These are phyloP conservation scores for Blastobotrys americana DNA, from an alignment of 805 yeast genomes.

Conservation along the genomic window DNA sequence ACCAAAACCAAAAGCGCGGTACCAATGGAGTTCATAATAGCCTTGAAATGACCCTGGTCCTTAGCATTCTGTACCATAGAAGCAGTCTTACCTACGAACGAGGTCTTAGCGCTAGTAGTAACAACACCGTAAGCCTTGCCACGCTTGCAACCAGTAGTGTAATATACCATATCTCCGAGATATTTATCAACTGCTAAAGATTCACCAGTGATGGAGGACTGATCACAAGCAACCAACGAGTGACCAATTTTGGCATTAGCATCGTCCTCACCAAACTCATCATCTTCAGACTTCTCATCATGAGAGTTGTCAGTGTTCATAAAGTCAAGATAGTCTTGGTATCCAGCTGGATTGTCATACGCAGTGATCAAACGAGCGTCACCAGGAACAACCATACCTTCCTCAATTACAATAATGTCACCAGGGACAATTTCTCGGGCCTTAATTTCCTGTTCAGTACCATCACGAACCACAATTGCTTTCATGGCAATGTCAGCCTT, in stretches of 20 bases:
- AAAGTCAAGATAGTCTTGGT: conserved; percentile 34
- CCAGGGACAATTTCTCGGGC: conserved; percentile 91
- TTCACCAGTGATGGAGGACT: conserved; percentile 97
- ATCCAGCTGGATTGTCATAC: conserved; percentile 34
- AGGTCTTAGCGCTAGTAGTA: conserved; percentile 89
- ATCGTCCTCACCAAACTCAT: conserved; percentile 29
- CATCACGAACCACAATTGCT: conserved; percentile 80
- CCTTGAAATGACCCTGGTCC: conserved; percentile 97
- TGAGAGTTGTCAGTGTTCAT: conserved; percentile 31
- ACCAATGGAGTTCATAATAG: conserved; percentile 96
- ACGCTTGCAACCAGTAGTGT: conserved; percentile 92
- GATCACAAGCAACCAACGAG: conserved; percentile 74
- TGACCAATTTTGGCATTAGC: conserved; percentile 73
- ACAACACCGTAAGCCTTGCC: conserved; percentile 94
- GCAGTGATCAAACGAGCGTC: conserved; percentile 66
- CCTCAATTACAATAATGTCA: conserved; percentile 87
- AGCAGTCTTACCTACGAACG: conserved; percentile 97
- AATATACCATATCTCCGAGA: conserved; percentile 82
- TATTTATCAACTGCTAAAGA: conserved; percentile 92
- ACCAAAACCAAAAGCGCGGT: conserved; percentile 83
- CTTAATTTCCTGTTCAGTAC: conserved; percentile 65
- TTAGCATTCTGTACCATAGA: conserved; percentile 93
- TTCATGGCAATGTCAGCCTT: conserved; percentile 91
- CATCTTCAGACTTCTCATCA: conserved; percentile 20
- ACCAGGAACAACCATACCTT: conserved; percentile 88